Evolutionary conservation across 306 rosid genomes (phyloP), one percentile per base, ranked within the genome.

Genomic region (Dryas alaskensis): DNA sequence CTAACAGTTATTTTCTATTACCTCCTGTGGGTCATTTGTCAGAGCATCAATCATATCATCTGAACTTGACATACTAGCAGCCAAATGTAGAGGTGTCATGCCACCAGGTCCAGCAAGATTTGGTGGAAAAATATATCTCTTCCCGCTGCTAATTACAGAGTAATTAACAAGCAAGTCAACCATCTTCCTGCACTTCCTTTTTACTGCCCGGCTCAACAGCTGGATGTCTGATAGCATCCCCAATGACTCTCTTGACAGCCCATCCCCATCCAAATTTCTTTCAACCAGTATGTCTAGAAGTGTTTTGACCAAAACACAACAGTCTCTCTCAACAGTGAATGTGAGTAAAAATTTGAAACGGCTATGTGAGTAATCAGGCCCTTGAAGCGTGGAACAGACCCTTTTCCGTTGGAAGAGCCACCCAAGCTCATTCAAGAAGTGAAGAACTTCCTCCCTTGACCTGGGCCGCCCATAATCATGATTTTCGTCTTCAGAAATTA

Each of bases 31-130:
- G 45, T 92, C 98, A 74, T 83, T 90, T 67, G 92, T 92, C 70
- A 92, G 45, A 25, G 90, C 87, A 84, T 92, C 93, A 83, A 92
- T 66, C 48, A 90, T 37, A 73, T 86, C 89, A 65, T 90, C 92
- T 22, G 92, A 83, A 77, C 76, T 80, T 1, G 88, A 73, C 69
- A 87, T 89, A 69, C 86, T 86, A 62, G 97, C 98, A 70, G 98
- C 98, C 88, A 92, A 81, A 84, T 92, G 98, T 65, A 92, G 87
- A 55, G 98, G 97, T 14, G 98, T 88, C 79, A 92, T 67, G 46
- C 95, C 88, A 78, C 87, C 95, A 62, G 95, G 92, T 58, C 95
- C 96, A 73, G 70, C 84, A 77, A 81, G 76, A 87, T 89, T 92
- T 0, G 98, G 98, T 16, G 86, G 92, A 73, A 92, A 92, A 68